Evolutionary conservation across 306 rosid genomes (phyloP).

Genomic region (Crotalaria pallida): DNA sequence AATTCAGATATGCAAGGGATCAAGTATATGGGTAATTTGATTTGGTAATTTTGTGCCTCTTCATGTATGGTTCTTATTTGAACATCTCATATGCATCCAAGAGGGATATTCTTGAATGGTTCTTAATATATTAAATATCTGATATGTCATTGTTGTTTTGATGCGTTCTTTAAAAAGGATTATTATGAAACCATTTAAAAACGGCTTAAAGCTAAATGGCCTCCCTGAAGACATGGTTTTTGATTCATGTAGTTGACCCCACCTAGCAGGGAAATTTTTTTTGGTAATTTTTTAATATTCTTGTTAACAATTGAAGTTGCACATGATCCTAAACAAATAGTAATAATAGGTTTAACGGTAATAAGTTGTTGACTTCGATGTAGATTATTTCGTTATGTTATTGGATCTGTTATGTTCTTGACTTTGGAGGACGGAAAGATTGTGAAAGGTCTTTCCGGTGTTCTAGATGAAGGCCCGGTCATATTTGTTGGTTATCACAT

Average conservation of each 20-base stretch:
- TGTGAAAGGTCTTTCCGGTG: conserved; percentile 83
- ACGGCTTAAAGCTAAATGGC: background rate
- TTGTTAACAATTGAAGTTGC: conserved; percentile 3
- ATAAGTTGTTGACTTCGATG: conserved; percentile 18
- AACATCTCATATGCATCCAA: too few relatives aligned
- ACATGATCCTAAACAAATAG: background rate
- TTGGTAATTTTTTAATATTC: too few relatives aligned
- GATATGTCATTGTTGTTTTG: conserved; percentile 16
- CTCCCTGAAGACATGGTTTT: background rate
- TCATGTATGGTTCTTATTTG: background rate
- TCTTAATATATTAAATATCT: too few relatives aligned
- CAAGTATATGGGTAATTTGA: conserved; percentile 54
- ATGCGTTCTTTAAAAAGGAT: background rate
- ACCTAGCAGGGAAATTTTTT: too few relatives aligned
- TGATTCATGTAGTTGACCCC: background rate
- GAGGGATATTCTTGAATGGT: too few relatives aligned
- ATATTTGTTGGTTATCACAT: conserved; percentile 79
- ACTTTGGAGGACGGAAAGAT: conserved; percentile 82
- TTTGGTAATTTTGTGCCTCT: conserved; percentile 2
- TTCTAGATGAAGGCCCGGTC: conserved; percentile 92
- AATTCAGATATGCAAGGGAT: conserved; percentile 48
- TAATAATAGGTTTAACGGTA: background rate
- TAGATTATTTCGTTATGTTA: conserved; percentile 47
- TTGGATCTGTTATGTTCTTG: conserved; percentile 72
- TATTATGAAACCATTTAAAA: too few relatives aligned